Base-by-base conservation (phyloP, 768 basidiomycete species). In the Russula olivacea region DNA sequence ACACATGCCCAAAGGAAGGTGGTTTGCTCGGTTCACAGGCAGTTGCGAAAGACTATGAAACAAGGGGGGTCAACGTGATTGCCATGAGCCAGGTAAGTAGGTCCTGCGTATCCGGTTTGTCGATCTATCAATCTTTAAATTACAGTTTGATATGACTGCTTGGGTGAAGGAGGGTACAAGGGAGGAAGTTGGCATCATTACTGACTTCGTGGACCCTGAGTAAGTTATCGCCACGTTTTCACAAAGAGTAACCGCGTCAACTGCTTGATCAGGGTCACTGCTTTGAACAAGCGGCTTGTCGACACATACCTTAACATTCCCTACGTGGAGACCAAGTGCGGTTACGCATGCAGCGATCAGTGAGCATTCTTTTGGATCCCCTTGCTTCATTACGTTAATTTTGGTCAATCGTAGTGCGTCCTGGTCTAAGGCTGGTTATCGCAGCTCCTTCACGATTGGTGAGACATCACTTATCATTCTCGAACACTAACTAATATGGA, bases 331-430 rank as follows among this genome's bases (percentile, higher is more conserved):
- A 97, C 94, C 61, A 80, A 88, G 78, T 96, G 94, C 76, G 92
- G 90, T 40, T 96, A 97, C 71, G 93, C 92, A 57, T 97, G 93
- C 79, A 91, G 89, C 68, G 93, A 96, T 74, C 93, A 95, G 89
- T 92, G 76, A 71, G 79, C 65, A 43, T 4, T 55, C n/a, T 68
- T 30, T 62, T 41, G 66, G 70, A 73, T 71, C 68, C 68, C 34
- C 66, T 50, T 55, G 55, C 51, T 56, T 47, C 56, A 68, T 69
- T 65, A 70, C 71, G 68, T 71, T 75, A 63, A 72, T 67, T 58
- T 51, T 38, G 43, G 41, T 30, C 36, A 36, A 58, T 55, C 66
- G 78, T 80, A 81, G 80, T 70, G 91, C 91, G 69, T 90, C 90
- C 36, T 94, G 91, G 91, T 75, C 74, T 59, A 90, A 88, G 77